Evolutionary conservation across 2,329 filamentous ascomycete genomes (phyloP).

Genomic region (Cordyceps militaris): DNA sequence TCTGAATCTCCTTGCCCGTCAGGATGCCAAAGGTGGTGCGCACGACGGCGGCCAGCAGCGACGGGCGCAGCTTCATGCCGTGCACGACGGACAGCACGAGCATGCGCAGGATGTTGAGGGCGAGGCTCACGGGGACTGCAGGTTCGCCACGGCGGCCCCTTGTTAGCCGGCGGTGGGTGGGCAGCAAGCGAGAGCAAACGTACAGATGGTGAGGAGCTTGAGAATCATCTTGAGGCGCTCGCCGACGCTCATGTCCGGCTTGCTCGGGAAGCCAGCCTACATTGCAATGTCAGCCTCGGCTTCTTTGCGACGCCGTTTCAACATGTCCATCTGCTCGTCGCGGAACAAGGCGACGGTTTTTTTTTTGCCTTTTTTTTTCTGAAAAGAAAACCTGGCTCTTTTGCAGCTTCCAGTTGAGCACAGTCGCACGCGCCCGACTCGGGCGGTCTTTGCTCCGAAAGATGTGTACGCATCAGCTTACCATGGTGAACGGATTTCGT

Average conservation of each 20-base stretch:
- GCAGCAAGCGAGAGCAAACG: no score
- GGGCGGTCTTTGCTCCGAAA: background rate
- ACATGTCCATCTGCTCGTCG: background rate
- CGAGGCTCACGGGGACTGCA: constrained; percentile 15
- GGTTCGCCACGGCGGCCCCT: background rate
- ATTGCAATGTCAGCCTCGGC: background rate
- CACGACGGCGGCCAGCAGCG: constrained; percentile 15
- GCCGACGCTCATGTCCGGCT: constrained; percentile 17
- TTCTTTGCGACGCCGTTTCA: background rate
- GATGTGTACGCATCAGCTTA: constrained; percentile 1
- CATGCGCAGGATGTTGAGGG: constrained; percentile 11
- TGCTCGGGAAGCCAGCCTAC: constrained; percentile 12
- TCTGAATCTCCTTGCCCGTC: constrained; percentile 19
- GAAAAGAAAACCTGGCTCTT: background rate
- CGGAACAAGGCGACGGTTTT: background rate
- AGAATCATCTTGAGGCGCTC: constrained; percentile 15
- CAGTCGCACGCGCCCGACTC: background rate
- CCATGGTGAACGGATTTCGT: constrained; percentile 5
- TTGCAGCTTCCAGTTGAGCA: background rate
- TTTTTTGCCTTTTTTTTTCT: background rate
- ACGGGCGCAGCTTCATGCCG: constrained; percentile 15
- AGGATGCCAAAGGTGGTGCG: constrained; percentile 17
- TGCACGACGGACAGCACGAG: constrained; percentile 16
- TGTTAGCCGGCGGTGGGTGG: no score
- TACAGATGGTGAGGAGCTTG: constrained; percentile 16